A percentile compares a stretch with the other conserved stretches of the same genome.
phyloP scores from a whole-genome alignment of 2,329 filamentous ascomycete genomes.

The Lasiodiplodia theobromae region DNA sequence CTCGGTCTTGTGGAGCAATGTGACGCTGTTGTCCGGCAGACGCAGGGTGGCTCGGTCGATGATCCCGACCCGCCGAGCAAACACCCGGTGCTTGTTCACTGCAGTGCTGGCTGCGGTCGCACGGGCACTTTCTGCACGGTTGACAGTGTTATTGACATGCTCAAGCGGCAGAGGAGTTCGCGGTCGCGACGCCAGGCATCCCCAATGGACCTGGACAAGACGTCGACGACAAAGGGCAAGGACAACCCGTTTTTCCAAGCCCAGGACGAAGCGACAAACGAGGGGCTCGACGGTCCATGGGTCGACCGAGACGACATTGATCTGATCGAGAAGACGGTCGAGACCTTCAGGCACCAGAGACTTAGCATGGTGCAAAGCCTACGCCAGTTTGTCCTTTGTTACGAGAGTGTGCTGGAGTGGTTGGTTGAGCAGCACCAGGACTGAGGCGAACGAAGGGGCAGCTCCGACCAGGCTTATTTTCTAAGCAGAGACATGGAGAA shows the following conservation, averaged over 20 bases:
- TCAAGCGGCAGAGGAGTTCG: slow-evolving; percentile 77
- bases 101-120: slow-evolving; percentile 92
- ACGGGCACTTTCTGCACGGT: slow-evolving; percentile 97
- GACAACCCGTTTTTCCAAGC: slow-evolving; percentile 32
- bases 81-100: slow-evolving; percentile 88
- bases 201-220: slow-evolving; percentile 54
- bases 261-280: not conserved
- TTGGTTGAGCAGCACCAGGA: slow-evolving; percentile 57
- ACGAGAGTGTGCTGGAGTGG: slow-evolving; percentile 95
- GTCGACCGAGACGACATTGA: slow-evolving; percentile 75
- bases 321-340: slow-evolving; percentile 84
- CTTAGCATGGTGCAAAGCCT: slow-evolving; percentile 97
- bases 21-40: slow-evolving; percentile 70
- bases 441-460: not conserved
- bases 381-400: slow-evolving; percentile 92
- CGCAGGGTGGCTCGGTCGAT: slow-evolving; percentile 56
- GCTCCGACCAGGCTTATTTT: not conserved
- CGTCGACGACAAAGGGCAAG: slow-evolving; percentile 2
- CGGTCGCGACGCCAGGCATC: slow-evolving; percentile 42
- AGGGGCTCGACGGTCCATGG: slow-evolving; percentile 66
- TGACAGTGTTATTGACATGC: slow-evolving; percentile 93
- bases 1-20: slow-evolving; percentile 89
- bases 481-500: not conserved
- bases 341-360: slow-evolving; percentile 86
- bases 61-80: slow-evolving; percentile 61